Conservation (phyloP, 2,329 filamentous ascomycete species). For the Curvularia eragrostidis region DNA sequence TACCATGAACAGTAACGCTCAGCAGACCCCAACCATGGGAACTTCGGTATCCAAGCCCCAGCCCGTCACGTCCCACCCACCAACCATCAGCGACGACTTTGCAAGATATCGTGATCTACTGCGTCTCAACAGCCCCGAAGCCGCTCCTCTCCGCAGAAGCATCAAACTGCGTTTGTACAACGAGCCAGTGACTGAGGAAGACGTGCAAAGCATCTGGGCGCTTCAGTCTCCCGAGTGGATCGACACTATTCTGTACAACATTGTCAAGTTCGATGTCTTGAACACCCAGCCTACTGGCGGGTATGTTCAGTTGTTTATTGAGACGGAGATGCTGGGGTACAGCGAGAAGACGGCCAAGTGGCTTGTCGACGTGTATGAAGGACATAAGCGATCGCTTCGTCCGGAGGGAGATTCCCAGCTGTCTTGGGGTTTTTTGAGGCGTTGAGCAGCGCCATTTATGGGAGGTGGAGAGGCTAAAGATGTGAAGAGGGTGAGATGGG, state of each 20-base stretch:
- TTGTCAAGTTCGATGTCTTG: slow-evolving; percentile 11
- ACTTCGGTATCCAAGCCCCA: neutral
- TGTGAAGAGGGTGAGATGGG: neutral
- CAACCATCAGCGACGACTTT: neutral
- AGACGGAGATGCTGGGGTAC: slow-evolving; percentile 9
- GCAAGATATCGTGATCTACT: neutral
- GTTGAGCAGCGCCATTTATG: neutral
- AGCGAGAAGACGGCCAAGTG: neutral
- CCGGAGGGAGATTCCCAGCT: neutral
- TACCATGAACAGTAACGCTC: too few species aligned
- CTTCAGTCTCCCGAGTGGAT: slow-evolving; percentile 1
- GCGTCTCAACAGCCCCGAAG: neutral
- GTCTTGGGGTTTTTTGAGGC: neutral
- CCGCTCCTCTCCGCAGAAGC: neutral
- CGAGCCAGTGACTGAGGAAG: slow-evolving; percentile 10
- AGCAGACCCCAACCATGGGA: neutral
- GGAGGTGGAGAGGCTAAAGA: neutral
- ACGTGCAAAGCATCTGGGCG: slow-evolving; percentile 12
- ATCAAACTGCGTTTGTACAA: slow-evolving; percentile 2
- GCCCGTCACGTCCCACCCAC: neutral
- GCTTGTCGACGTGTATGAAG: neutral
- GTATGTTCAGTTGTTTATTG: slow-evolving; percentile 8
- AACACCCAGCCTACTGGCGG: slow-evolving; percentile 6
- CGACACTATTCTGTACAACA: slow-evolving; percentile 7
- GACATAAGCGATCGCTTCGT: neutral